These are phyloP conservation scores for Oenanthe sinensis DNA, from an alignment of 129 eudicot species.

Conservation along the genomic window DNA sequence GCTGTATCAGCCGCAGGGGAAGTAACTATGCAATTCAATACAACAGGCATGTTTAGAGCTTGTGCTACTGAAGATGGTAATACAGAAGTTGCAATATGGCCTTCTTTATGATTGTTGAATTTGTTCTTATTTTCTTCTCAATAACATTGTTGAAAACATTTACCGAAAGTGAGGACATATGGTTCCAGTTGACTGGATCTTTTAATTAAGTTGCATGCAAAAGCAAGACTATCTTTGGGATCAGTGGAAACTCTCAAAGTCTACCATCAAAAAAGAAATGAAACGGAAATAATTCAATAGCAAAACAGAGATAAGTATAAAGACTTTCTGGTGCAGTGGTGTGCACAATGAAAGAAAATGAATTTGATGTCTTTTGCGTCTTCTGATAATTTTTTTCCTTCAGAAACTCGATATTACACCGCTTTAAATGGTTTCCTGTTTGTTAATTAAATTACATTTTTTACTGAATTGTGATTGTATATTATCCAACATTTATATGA, in stretches of 20 bases:
- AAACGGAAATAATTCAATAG: too few relatives aligned
- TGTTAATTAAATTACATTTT: too few relatives aligned
- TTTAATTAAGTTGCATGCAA: neutral
- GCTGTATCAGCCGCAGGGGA: slow-evolving; percentile 75
- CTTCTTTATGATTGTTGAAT: neutral
- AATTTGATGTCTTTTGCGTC: too few relatives aligned
- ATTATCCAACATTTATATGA: too few relatives aligned
- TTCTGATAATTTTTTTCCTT: too few relatives aligned
- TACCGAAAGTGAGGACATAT: neutral
- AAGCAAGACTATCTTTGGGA: neutral
- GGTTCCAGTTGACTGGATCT: neutral
- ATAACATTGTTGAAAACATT: neutral
- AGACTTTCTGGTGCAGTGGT: too few relatives aligned
- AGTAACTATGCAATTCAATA: slow-evolving; percentile 65
- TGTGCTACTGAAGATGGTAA: slow-evolving; percentile 91
- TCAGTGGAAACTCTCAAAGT: neutral
- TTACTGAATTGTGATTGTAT: too few relatives aligned
- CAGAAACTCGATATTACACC: too few relatives aligned
- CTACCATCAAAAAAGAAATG: neutral
- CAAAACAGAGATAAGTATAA: too few relatives aligned
- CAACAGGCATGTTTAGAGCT: slow-evolving; percentile 90
- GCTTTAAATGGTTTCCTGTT: too few relatives aligned
- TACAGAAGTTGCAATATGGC: slow-evolving; percentile 25
- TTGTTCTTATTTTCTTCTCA: neutral
- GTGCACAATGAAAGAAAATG: too few relatives aligned